Evolutionary conservation across 768 basidiomycete genomes (phyloP), one percentile per base, ranked within the genome.

Genomic region (Lentinula sp.): DNA sequence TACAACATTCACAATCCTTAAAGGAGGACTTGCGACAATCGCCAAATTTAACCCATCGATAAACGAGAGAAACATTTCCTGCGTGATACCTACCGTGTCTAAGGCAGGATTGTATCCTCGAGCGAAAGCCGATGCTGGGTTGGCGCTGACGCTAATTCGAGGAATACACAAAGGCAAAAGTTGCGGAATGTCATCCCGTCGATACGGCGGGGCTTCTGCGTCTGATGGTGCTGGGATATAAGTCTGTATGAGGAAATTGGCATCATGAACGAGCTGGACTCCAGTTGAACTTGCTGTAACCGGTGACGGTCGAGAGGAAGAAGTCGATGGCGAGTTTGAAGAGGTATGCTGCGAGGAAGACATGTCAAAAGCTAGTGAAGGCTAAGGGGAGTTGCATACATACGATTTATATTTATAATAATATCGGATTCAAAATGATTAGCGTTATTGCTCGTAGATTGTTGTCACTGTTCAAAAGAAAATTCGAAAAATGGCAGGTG

Each of bases 1-100:
- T 6, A 60, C 65, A 13, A 66, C 45, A 49, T 66, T 61, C 2
- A 69, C 66, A 8, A 69, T 63, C 23, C 68, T 63, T 16, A 70
- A 65, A 6, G 69, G 69, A 2, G 69, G 69, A 53, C 67, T 67
- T 0, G 68, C 69, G 3, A 65, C 67, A 61, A 70, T 70, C 2
- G 69, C 69, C 4, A 70, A 42, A 61, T 70, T 70, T 2, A 70
- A 57, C 0, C 68, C 69, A 52, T 68, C 69, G 12, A 66, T 57
- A 39, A 70, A 70, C 13, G 63, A 58, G 8, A 70, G 50, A n/a
- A 67, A 65, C 32, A 67, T 62, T 7, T 65, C 64, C 23, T 63
- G 65, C 6, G 62, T 35, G 28, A 70, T 62, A 12, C 66, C 64
- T 23, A 62, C 60, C 16, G 28, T 43, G 52, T 65, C 64, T 42